A percentile compares a stretch with the other conserved stretches of the same genome.
These are phyloP conservation scores for Fusarium annulatum DNA, from an alignment of 2,329 filamentous ascomycete species.

Conservation along the genomic window DNA sequence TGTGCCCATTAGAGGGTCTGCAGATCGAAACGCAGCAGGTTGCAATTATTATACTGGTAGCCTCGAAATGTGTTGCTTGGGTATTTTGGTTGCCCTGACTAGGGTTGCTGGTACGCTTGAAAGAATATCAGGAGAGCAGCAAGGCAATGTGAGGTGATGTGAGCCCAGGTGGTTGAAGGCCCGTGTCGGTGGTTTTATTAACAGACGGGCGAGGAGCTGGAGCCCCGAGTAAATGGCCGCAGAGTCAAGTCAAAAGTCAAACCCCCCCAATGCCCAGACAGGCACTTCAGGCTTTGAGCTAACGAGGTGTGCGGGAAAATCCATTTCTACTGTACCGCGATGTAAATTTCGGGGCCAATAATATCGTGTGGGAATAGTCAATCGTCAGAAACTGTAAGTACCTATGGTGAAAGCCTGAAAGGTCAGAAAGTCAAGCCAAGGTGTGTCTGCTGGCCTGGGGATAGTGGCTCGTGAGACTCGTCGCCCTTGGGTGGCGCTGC, in stretches of 20 bases:
- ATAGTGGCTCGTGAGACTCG: conserved; percentile 35
- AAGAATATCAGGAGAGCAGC: conserved; percentile 44
- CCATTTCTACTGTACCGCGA: conserved; percentile 7
- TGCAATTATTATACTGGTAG: conserved; percentile 41
- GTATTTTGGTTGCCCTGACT: conserved; percentile 39
- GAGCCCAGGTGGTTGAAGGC: conserved; percentile 39
- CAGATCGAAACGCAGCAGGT: conserved; percentile 35
- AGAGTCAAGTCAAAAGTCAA: background rate
- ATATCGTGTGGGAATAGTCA: background rate
- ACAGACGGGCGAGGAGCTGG: conserved; percentile 17
- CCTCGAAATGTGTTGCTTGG: conserved; percentile 38
- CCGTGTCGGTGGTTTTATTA: conserved; percentile 40
- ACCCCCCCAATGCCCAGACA: background rate
- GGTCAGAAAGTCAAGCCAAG: conserved; percentile 19
- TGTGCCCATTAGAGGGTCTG: conserved; percentile 37
- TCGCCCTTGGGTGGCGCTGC: conserved; percentile 32
- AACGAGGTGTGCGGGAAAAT: conserved; percentile 8
- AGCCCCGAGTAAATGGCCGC: conserved; percentile 27
- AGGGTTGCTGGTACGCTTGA: conserved; percentile 34
- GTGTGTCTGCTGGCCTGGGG: conserved; percentile 36
- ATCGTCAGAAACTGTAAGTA: conserved; percentile 12
- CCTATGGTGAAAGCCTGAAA: conserved; percentile 7
- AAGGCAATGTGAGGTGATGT: conserved; percentile 46
- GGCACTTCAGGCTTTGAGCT: conserved; percentile 14
- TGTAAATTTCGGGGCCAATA: conserved; percentile 7